These are phyloP conservation scores for Volvariella surrecta DNA, from an alignment of 1,284 basidiomycete species.

Conservation along the genomic window DNA sequence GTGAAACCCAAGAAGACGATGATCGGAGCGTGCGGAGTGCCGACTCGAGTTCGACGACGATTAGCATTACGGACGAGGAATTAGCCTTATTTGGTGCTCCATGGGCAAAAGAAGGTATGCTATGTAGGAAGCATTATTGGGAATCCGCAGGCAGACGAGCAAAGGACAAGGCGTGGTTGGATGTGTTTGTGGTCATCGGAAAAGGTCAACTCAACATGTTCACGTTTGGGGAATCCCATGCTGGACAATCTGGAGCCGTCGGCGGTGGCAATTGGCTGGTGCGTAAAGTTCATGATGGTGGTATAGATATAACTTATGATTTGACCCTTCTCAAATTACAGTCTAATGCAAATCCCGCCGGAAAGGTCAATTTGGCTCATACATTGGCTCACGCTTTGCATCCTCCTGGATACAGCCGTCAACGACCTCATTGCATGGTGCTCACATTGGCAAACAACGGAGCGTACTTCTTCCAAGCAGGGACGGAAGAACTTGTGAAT, in stretches of 20 bases:
- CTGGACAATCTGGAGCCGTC: slow-evolving; percentile 45
- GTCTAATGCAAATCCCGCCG: slow-evolving; percentile 83
- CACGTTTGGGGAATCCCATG: slow-evolving; percentile 68
- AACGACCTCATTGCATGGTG: slow-evolving; percentile 93
- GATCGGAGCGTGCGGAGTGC: slow-evolving; percentile 60
- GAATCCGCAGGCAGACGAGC: slow-evolving; percentile 77
- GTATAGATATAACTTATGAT: slow-evolving; percentile 2
- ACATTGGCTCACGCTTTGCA: slow-evolving; percentile 84
- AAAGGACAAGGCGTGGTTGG: slow-evolving; percentile 83
- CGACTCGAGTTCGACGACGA: slow-evolving; percentile 52
- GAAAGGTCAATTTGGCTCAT: slow-evolving; percentile 78
- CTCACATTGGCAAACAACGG: slow-evolving; percentile 83
- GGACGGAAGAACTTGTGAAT: slow-evolving; percentile 93
- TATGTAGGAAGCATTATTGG: slow-evolving; percentile 92
- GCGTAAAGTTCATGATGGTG: slow-evolving; percentile 13
- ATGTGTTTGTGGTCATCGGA: slow-evolving; percentile 93
- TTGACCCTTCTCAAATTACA: slow-evolving; percentile 19
- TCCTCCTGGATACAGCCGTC: slow-evolving; percentile 84
- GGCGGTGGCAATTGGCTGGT: slow-evolving; percentile 98
- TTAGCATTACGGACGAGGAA: slow-evolving; percentile 89
- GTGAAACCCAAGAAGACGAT: slow-evolving; percentile 90
- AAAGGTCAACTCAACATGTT: slow-evolving; percentile 95
- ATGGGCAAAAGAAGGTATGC: slow-evolving; percentile 97
- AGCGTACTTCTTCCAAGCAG: slow-evolving; percentile 95
- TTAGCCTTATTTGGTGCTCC: slow-evolving; percentile 90